These are phyloP conservation scores for Polyporus tsugae DNA, from an alignment of 1,284 basidiomycete species.

Conservation along the genomic window DNA sequence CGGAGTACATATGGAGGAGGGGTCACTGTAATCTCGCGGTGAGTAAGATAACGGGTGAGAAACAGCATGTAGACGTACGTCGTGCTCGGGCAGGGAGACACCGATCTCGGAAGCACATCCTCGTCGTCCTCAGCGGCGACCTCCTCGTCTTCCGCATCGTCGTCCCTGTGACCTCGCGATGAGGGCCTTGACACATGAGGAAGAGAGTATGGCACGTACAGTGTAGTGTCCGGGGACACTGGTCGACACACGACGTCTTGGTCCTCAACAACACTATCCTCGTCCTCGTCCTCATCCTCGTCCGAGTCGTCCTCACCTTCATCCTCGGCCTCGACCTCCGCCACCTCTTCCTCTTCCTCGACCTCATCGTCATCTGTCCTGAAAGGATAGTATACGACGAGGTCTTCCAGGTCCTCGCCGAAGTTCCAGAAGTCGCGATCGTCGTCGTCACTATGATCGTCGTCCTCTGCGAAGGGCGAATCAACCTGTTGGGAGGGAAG, in stretches of 20 bases:
- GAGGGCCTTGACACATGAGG: no score
- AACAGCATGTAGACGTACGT: not conserved
- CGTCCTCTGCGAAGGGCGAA: no score
- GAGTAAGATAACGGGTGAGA: not conserved
- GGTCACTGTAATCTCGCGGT: not conserved
- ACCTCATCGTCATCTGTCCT: not conserved
- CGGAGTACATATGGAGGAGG: not conserved
- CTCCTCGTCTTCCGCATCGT: not conserved
- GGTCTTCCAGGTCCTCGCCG: not conserved
- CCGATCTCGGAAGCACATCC: not conserved
- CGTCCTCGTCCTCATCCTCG: not conserved
- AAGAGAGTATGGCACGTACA: no score
- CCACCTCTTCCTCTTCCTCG: no score
- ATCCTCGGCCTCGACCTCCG: not conserved
- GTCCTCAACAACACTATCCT: not conserved
- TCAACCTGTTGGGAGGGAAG: no score
- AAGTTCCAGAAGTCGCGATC: not conserved
- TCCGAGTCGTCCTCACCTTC: not conserved
- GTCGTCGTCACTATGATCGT: no score
- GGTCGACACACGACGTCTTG: no score
- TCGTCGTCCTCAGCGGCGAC: not conserved
- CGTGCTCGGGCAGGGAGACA: not conserved
- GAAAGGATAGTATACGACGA: not conserved
- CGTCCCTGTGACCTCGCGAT: not conserved
- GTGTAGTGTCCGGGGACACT: no score